Percentiles rank a stretch among this genome's conserved stretches.
Conservation (phyloP, 768 basidiomycete genomes). For the Amanita phalloides region DNA sequence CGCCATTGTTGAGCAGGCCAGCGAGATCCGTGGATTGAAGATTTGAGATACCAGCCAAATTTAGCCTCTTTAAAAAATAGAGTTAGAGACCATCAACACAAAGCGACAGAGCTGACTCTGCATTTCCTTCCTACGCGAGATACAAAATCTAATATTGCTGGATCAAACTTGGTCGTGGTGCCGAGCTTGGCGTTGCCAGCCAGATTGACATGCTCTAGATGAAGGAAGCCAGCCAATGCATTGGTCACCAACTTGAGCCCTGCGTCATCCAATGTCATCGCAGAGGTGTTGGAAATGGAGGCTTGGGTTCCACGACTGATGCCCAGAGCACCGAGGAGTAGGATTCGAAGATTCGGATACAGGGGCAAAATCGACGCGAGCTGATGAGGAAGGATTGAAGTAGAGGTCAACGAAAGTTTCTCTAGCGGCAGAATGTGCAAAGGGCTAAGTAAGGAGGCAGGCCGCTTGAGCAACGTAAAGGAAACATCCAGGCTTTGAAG, state of each 20-base stretch:
- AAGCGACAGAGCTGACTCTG: conserved; percentile 27
- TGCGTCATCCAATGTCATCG: conserved; percentile 47
- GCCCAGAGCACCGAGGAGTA: conserved; percentile 53
- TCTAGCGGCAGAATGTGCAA: conserved; percentile 28
- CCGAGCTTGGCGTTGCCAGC: conserved; percentile 58
- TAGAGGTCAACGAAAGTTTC: conserved; percentile 59
- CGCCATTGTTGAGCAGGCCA: conserved; percentile 29
- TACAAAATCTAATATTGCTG: conserved; percentile 36
- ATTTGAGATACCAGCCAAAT: conserved; percentile 40
- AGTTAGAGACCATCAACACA: neutral
- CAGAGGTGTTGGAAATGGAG: conserved; percentile 33
- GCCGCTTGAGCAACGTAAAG: conserved; percentile 32
- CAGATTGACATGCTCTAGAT: conserved; percentile 44
- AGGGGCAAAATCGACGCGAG: conserved; percentile 26
- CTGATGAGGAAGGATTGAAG: conserved; percentile 27
- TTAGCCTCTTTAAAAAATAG: conserved; percentile 32
- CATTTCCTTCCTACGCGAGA: conserved; percentile 44
- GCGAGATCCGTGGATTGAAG: conserved; percentile 41
- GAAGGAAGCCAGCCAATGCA: conserved; percentile 20
- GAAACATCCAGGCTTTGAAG: conserved; percentile 51
- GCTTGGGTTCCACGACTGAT: conserved; percentile 30
- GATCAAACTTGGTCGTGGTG: conserved; percentile 17
- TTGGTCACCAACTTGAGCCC: conserved; percentile 32
- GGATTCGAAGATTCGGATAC: conserved; percentile 31
- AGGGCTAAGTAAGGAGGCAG: conserved; percentile 2